Percentiles rank a stretch among this genome's conserved stretches.
These are phyloP conservation scores for Brasilioporus rufonigricans DNA, from an alignment of 768 basidiomycete species.

Conservation along the genomic window DNA sequence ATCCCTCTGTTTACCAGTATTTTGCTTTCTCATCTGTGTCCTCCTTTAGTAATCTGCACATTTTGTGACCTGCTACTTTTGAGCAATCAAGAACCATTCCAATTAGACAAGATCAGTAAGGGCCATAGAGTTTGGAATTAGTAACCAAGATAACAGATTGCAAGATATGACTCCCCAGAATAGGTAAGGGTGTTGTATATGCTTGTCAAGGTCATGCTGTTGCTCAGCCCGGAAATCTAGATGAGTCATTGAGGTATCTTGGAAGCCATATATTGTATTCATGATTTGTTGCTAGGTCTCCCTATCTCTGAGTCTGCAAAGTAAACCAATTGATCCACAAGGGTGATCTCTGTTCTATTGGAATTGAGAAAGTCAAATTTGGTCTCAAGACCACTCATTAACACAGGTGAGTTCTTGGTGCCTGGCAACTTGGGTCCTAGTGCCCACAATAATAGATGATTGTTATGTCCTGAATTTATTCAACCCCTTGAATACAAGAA, in stretches of 20 bases:
- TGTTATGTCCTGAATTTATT: constrained; percentile 16
- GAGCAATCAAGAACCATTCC: not conserved
- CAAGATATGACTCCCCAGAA: constrained; percentile 16
- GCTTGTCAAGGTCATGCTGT: not conserved
- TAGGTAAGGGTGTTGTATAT: constrained; percentile 1
- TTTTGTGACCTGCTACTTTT: no score
- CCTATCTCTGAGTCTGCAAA: no score
- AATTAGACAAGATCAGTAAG: constrained; percentile 16
- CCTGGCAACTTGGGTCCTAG: not conserved
- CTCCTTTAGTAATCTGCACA: no score
- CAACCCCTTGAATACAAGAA: constrained; percentile 15
- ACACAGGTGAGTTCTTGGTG: not conserved
- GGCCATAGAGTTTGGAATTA: constrained; percentile 12
- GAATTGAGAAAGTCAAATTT: constrained; percentile 12
- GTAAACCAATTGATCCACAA: no score
- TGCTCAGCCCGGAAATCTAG: not conserved
- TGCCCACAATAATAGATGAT: constrained; percentile 21
- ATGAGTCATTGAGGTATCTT: not conserved
- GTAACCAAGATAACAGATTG: constrained; percentile 6
- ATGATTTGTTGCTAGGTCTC: not conserved
- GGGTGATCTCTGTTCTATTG: constrained; percentile 5
- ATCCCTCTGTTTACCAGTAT: no score
- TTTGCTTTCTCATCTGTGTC: no score
- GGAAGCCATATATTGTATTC: not conserved
- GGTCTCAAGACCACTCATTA: constrained; percentile 15